Conservation (phyloP, 2,329 filamentous ascomycete genomes). For the Diaporthe citrichinensis region DNA sequence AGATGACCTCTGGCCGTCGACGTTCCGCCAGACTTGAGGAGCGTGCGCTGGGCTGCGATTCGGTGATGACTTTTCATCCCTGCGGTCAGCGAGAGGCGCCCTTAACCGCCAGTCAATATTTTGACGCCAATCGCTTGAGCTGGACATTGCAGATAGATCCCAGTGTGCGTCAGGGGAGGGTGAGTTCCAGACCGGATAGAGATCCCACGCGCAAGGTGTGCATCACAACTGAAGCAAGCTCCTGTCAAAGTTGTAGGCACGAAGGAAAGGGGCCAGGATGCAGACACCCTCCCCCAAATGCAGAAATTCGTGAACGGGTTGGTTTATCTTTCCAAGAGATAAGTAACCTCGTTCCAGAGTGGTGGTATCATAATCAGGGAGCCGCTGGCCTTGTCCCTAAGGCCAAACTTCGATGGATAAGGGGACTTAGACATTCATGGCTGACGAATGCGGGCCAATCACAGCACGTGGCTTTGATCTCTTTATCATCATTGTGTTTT, state of each 20-base stretch:
- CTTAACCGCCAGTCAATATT: background rate
- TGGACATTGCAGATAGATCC: background rate
- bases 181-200: background rate
- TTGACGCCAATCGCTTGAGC: background rate
- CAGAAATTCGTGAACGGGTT: too few relatives aligned
- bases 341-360: too few relatives aligned
- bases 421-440: too few relatives aligned
- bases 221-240: background rate
- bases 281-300: too few relatives aligned
- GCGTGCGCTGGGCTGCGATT: background rate
- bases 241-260: background rate
- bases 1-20: background rate
- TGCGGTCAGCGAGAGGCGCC: too few relatives aligned
- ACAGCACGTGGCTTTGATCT: too few relatives aligned
- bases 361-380: too few relatives aligned
- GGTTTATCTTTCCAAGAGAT: too few relatives aligned
- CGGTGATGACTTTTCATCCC: background rate
- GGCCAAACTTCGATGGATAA: too few relatives aligned
- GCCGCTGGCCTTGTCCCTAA: too few relatives aligned
- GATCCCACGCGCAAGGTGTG: background rate
- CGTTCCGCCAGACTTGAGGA: background rate
- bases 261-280: background rate
- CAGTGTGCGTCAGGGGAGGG: background rate
- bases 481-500: background rate
- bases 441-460: too few relatives aligned